Evolutionary conservation across 1,284 basidiomycete genomes (phyloP).

Genomic region (Ganoderma leucocontextum): DNA sequence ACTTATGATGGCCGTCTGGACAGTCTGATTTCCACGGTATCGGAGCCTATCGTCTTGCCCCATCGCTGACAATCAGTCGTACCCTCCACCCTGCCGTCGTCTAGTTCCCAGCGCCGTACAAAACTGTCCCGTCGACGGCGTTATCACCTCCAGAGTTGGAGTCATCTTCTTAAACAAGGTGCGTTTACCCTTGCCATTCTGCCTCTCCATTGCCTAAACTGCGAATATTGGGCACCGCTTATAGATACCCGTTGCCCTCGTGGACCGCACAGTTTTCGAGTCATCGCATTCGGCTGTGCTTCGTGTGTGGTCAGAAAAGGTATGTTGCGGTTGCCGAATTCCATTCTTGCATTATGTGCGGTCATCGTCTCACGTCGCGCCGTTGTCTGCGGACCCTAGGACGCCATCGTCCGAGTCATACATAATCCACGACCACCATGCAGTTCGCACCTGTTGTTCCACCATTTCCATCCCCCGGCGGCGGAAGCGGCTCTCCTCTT

Average conservation of each 20-base stretch:
- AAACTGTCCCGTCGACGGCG: neutral
- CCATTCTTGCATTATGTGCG: conserved; percentile 18
- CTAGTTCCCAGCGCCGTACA: neutral
- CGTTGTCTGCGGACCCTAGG: conserved; percentile 5
- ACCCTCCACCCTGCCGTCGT: conserved; percentile 28
- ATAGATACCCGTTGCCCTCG: conserved; percentile 5
- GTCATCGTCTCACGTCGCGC: conserved; percentile 16
- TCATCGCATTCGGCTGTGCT: conserved; percentile 28
- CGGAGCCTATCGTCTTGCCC: too few species aligned
- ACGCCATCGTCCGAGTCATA: conserved; percentile 22
- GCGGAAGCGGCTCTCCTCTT: conserved; percentile 30
- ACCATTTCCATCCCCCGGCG: conserved; percentile 34
- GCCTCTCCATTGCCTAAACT: neutral
- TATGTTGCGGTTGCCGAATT: conserved; percentile 19
- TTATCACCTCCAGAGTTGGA: neutral
- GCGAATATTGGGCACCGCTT: neutral
- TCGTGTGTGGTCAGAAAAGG: conserved; percentile 26
- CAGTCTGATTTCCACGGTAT: conserved; percentile 13
- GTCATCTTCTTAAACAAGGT: conserved; percentile 2
- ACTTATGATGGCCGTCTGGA: neutral
- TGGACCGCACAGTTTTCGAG: conserved; percentile 15
- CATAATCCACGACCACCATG: conserved; percentile 21
- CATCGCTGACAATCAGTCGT: conserved; percentile 28
- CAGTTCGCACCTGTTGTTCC: conserved; percentile 29
- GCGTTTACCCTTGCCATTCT: neutral